Evolutionary conservation across 306 rosid species (phyloP).

Genomic region (Sesbania bispinosa): DNA sequence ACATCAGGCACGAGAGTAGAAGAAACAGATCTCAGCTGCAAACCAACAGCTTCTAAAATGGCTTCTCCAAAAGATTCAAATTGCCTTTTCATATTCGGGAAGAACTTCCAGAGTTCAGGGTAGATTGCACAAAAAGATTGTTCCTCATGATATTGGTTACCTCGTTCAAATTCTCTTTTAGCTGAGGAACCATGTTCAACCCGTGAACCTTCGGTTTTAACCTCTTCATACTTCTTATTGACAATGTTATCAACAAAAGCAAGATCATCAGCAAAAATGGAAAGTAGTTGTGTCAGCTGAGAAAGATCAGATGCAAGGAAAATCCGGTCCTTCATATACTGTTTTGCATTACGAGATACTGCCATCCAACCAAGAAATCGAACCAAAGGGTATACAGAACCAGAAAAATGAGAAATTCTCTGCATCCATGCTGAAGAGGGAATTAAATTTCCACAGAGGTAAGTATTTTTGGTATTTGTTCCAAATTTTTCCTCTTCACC

Average conservation of each 20-base stretch:
- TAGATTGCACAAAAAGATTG: constrained; percentile 65
- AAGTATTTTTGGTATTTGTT: constrained; percentile 40
- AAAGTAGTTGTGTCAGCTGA: constrained; percentile 63
- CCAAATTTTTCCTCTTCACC: constrained; percentile 50
- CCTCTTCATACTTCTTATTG: constrained; percentile 41
- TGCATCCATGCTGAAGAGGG: constrained; percentile 91
- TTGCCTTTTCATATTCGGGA: constrained; percentile 76
- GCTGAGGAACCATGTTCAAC: constrained; percentile 31
- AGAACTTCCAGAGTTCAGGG: constrained; percentile 75
- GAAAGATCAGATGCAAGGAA: constrained; percentile 81
- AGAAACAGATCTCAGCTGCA: constrained; percentile 82
- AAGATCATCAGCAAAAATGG: constrained; percentile 84
- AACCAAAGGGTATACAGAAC: constrained; percentile 65
- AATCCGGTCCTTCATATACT: constrained; percentile 58
- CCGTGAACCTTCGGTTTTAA: constrained; percentile 39
- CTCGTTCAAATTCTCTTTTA: constrained; percentile 38
- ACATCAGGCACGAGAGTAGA: constrained; percentile 72
- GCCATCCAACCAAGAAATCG: constrained; percentile 99
- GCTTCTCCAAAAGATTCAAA: constrained; percentile 79
- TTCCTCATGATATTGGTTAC: constrained; percentile 37
- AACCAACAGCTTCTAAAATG: constrained; percentile 87
- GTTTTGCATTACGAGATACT: constrained; percentile 82
- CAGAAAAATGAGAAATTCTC: constrained; percentile 63
- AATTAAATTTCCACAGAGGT: constrained; percentile 63
- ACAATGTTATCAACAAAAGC: constrained; percentile 70